A percentile compares a stretch with the other conserved stretches of the same genome.
Evolutionary conservation across 2,329 filamentous ascomycete species (phyloP).

Genomic region (Massarina eburnea): DNA sequence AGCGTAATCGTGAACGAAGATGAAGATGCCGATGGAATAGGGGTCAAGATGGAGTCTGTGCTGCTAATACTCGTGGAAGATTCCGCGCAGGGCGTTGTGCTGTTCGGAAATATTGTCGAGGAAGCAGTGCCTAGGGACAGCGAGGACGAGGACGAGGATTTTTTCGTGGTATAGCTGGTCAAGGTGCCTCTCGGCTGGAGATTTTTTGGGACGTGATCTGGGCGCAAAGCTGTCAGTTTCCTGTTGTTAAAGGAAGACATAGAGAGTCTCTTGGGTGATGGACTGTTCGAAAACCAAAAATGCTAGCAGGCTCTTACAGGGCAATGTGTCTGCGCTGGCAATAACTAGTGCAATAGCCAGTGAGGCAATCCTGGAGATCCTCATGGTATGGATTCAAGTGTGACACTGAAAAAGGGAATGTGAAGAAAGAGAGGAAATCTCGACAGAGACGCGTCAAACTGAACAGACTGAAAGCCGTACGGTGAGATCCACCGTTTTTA

Average conservation of each 20-base stretch:
- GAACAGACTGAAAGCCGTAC: constrained; percentile 1
- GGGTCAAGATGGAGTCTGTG: neutral
- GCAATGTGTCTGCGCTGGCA: constrained; percentile 5
- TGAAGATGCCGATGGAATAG: neutral
- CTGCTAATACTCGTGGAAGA: neutral
- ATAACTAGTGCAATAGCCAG: constrained; percentile 3
- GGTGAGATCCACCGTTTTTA: constrained; percentile 6
- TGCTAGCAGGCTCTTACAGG: no score
- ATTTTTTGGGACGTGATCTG: constrained; percentile 8
- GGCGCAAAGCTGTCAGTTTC: neutral
- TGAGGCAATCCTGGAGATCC: neutral
- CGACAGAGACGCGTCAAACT: constrained; percentile 3
- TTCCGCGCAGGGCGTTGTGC: neutral
- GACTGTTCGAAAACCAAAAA: no score
- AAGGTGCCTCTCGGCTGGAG: constrained; percentile 1
- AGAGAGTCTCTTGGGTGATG: no score
- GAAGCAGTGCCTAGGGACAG: neutral
- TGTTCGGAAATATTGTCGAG: neutral
- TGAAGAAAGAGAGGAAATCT: neutral
- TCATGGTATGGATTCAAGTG: constrained; percentile 7
- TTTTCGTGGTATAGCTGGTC: neutral
- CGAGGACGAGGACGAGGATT: neutral
- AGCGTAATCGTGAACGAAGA: neutral
- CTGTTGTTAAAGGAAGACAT: neutral
- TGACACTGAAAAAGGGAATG: neutral